Conservation (phyloP, 306 rosid species). For the Prunus padus region DNA sequence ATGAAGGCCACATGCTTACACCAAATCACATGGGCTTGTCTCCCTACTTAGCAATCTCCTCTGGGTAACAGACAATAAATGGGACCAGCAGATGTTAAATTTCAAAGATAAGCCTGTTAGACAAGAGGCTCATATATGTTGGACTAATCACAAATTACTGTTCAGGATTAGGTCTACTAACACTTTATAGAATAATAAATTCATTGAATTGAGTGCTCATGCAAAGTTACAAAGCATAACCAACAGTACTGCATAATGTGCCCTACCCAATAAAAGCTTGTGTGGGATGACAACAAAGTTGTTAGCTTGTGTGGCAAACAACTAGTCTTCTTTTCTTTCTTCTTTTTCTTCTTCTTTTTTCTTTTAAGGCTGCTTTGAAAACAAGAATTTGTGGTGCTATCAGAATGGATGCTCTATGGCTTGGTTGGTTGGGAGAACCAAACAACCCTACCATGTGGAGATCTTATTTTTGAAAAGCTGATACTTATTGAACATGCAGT, state of each 20-base stretch:
- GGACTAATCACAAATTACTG: no score
- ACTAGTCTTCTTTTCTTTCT: no score
- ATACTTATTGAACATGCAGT: neutral
- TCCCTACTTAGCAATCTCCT: neutral
- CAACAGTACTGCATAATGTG: neutral
- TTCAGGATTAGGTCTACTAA: no score
- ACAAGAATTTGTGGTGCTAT: neutral
- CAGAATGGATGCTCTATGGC: neutral
- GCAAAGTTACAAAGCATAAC: no score
- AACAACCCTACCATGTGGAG: neutral
- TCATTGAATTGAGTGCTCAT: neutral
- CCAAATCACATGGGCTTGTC: constrained; percentile 7
- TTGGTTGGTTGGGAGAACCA: no score
- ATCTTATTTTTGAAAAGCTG: neutral
- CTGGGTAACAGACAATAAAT: neutral
- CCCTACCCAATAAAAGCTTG: neutral
- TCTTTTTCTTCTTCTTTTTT: no score
- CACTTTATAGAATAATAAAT: no score
- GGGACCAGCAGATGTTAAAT: neutral
- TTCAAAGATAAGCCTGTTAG: no score
- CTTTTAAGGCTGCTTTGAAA: neutral
- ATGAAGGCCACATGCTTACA: neutral
- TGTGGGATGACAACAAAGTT: no score
- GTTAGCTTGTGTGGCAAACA: neutral
- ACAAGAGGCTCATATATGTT: no score